These are phyloP conservation scores for Neckera pumila DNA, from an alignment of 225 moss, liverwort and hornwort genomes.

Conservation along the genomic window DNA sequence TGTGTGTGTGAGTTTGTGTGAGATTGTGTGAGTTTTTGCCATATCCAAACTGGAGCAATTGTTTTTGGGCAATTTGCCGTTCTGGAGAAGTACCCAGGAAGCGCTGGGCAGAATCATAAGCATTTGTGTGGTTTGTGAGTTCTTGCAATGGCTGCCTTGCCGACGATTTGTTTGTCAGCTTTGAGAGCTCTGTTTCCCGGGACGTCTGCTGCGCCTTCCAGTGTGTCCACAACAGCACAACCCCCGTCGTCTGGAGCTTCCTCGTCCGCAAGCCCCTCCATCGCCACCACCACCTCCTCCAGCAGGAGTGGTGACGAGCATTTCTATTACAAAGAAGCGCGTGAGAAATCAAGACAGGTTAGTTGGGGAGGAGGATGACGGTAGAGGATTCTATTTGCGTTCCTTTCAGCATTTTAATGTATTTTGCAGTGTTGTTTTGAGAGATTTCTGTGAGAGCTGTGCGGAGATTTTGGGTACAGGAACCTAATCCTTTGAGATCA, in stretches of 20 bases:
- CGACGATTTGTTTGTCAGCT: constrained; percentile 43
- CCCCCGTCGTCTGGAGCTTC: not conserved
- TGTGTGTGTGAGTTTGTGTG: no score
- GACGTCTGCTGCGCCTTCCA: not conserved
- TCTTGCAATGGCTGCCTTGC: constrained; percentile 32
- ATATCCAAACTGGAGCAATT: not conserved
- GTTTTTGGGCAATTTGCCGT: not conserved
- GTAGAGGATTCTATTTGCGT: not conserved
- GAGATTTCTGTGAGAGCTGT: not conserved
- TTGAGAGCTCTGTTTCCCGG: constrained; percentile 25
- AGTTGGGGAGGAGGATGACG: not conserved
- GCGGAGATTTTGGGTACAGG: no score
- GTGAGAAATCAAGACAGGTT: constrained; percentile 32
- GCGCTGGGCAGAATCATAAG: not conserved
- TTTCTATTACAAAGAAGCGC: constrained; percentile 19
- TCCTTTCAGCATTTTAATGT: not conserved
- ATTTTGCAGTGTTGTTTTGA: not conserved
- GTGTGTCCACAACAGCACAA: constrained; percentile 8
- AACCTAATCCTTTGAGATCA: not conserved
- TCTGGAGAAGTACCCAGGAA: not conserved
- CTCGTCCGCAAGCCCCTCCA: not conserved
- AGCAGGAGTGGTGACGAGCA: constrained; percentile 4
- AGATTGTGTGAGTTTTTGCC: not conserved
- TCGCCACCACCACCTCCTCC: not conserved
- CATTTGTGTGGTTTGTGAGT: not conserved